Conservation (phyloP, 1,284 basidiomycete genomes). For the Cerrena zonata region DNA sequence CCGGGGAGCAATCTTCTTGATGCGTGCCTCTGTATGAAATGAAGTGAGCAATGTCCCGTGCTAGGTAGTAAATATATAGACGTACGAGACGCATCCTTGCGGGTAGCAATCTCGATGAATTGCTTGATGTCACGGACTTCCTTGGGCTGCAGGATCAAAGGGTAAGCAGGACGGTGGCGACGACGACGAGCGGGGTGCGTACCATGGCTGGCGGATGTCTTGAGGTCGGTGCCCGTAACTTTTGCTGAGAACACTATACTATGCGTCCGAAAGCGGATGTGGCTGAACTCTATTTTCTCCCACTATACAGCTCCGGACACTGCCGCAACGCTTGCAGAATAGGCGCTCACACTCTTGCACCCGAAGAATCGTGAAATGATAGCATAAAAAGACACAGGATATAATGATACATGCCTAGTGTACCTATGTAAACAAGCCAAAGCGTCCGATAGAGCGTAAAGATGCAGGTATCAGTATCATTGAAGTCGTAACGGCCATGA, state of each 20-base stretch:
- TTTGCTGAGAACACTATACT: neutral
- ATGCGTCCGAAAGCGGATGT: neutral
- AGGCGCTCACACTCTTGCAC: neutral
- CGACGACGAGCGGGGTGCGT: constrained; percentile 3
- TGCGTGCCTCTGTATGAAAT: constrained; percentile 72
- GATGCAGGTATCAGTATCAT: neutral
- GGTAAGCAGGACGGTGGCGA: neutral
- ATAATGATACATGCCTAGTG: neutral
- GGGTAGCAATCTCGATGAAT: constrained; percentile 94
- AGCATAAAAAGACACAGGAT: neutral
- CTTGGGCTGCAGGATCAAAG: constrained; percentile 69
- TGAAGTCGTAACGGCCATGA: neutral
- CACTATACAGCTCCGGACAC: constrained; percentile 5
- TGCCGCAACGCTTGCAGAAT: neutral
- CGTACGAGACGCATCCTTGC: constrained; percentile 78
- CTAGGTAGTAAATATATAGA: constrained; percentile 17
- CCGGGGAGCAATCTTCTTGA: constrained; percentile 85
- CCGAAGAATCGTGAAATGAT: neutral
- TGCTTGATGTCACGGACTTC: constrained; percentile 98
- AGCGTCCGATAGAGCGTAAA: neutral
- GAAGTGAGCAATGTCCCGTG: neutral
- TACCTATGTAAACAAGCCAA: neutral
- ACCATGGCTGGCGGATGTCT: constrained; percentile 26
- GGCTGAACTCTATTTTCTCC: constrained; percentile 1
- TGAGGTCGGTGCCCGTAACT: constrained; percentile 12